Evolutionary conservation across 768 basidiomycete species (phyloP), one percentile per base, ranked within the genome.

Genomic region (Rhizopogon sp.): DNA sequence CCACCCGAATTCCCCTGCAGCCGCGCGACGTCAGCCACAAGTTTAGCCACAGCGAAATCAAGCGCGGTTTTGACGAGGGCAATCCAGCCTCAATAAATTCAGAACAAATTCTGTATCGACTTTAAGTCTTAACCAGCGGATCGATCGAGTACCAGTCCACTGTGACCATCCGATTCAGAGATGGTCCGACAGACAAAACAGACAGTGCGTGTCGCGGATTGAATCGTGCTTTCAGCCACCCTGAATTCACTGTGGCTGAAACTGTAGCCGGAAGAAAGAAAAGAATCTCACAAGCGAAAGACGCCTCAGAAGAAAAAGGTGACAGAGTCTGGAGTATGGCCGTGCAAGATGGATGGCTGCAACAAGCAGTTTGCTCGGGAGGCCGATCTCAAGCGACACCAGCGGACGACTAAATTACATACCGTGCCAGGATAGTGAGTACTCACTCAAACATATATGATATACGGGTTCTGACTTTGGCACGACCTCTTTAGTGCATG

Each of bases 311-410:
- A 75, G 66, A 83, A 82, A 75, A 82, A 81, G 58, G 61, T 69
- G 14, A 62, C 69, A 3, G 75, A 76, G 57, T 74, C 82, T 3
- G 79, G 81, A 6, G 66, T 83, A 45, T 90, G 88, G 88, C 87
- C 88, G 6, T 90, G 88, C 75, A 83, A 82, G 67, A 89, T 90
- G 65, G 80, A 84, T 64, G 88, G 87, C 31, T 90, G 88, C 72
- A 83, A 81, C 71, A 90, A 90, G 70, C 82, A 87, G 66, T 90
- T 90, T 64, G 88, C 86, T 44, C 79, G 88, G 52, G 88, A 90
- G 69, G 88, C 88, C 14, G 88, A 90, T 74, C 72, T 90, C 59
- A 90, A 89, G 75, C 68, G 88, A 62, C 88, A 90, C 67, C 88
- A 90, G 65, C 76, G 87, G 66, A 90, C 88, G 33, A 89, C 88